A percentile compares a stretch with the other conserved stretches of the same genome.
Evolutionary conservation across 768 basidiomycete genomes (phyloP).

Genomic region (Hygrocybe coccinea): DNA sequence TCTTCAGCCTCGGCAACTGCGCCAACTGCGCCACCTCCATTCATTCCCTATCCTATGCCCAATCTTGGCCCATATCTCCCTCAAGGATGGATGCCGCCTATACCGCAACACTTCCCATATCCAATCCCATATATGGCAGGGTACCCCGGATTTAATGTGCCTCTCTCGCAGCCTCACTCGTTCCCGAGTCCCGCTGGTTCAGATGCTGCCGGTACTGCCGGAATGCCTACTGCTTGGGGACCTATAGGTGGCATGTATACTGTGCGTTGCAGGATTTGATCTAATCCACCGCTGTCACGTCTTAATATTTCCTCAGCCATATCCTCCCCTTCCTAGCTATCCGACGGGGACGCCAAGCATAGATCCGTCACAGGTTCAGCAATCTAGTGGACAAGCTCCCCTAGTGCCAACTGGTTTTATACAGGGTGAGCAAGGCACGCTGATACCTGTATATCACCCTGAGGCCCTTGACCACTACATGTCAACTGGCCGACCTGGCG

Average conservation of each 20-base stretch:
- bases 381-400: slow-evolving; percentile 44
- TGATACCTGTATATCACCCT: slow-evolving; percentile 65
- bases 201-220: slow-evolving; percentile 34
- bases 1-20: slow-evolving; percentile 24
- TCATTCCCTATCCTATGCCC: slow-evolving; percentile 35
- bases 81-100: slow-evolving; percentile 51
- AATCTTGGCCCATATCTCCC: slow-evolving; percentile 44
- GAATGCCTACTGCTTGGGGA: slow-evolving; percentile 35
- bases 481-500: slow-evolving; percentile 36
- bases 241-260: slow-evolving; percentile 39
- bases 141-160: slow-evolving; percentile 43
- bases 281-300: slow-evolving; percentile 3
- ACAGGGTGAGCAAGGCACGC: slow-evolving; percentile 66
- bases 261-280: slow-evolving; percentile 31
- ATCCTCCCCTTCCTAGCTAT: slow-evolving; percentile 45
- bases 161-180: slow-evolving; percentile 21
- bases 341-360: slow-evolving; percentile 30
- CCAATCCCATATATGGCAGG: slow-evolving; percentile 47
- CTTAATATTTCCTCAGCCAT: slow-evolving; percentile 32
- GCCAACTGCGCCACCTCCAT: slow-evolving; percentile 9
- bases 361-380: slow-evolving; percentile 27
- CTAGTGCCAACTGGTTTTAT: slow-evolving; percentile 64
- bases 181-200: slow-evolving; percentile 34
- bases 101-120: slow-evolving; percentile 47
- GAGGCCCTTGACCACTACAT: slow-evolving; percentile 70